Evolutionary conservation across 2,329 filamentous ascomycete species (phyloP).

Genomic region (Scopulariopsis brevicaulis): DNA sequence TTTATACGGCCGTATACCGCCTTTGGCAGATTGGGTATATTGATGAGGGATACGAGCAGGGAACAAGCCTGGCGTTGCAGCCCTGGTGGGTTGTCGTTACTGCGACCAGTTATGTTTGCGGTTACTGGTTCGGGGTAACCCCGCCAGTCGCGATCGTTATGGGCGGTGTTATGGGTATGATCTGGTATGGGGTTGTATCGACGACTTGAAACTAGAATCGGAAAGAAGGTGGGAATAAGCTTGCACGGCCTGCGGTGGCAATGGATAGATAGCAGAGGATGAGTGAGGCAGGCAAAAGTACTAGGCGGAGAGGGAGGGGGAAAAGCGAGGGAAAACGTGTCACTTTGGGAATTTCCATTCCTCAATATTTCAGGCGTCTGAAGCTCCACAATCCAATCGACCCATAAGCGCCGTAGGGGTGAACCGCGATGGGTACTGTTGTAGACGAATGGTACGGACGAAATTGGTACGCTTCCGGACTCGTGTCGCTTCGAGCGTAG

Average conservation of each 20-base stretch:
- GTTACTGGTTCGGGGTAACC: constrained; percentile 17
- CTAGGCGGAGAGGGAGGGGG: too few relatives aligned
- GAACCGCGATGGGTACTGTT: not conserved
- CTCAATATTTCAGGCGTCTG: not conserved
- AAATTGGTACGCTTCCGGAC: not conserved
- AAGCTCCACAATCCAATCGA: not conserved
- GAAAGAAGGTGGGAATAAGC: too few relatives aligned
- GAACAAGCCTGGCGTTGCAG: constrained; percentile 41
- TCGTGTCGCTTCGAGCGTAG: not conserved
- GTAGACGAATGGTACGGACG: not conserved
- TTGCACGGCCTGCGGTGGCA: too few relatives aligned
- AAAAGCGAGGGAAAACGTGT: too few relatives aligned
- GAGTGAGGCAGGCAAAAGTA: too few relatives aligned
- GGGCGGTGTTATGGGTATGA: constrained; percentile 19
- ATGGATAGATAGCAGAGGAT: too few relatives aligned
- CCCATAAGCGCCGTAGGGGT: not conserved
- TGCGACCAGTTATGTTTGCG: constrained; percentile 23
- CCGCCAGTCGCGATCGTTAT: constrained; percentile 19
- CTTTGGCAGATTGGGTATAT: constrained; percentile 51
- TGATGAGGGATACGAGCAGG: constrained; percentile 26
- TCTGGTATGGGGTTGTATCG: constrained; percentile 19
- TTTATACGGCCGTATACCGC: constrained; percentile 53
- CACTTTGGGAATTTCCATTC: not conserved
- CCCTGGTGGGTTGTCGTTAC: constrained; percentile 55
- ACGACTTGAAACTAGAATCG: too few relatives aligned